Evolutionary conservation across 148 eudicot genomes (phyloP).

Genomic region (Spergularia marina): DNA sequence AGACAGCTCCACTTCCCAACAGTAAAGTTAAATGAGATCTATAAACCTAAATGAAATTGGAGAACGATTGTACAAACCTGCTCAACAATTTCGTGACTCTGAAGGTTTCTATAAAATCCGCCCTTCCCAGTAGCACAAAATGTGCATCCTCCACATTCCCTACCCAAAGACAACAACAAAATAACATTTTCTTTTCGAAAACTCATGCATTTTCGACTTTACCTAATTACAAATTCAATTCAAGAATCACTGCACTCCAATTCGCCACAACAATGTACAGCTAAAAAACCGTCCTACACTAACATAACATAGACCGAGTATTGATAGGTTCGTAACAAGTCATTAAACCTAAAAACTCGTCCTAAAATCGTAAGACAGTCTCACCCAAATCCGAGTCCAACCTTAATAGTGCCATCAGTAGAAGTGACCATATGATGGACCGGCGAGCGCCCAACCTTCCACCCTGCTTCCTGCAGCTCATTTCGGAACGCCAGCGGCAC

Average conservation of each 20-base stretch:
- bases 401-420: conserved; percentile 95
- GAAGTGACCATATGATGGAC: conserved; percentile 64
- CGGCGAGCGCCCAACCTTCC: conserved; percentile 84
- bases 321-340: too few relatives aligned
- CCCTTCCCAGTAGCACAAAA: conserved; percentile 99
- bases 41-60: not conserved
- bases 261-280: not conserved
- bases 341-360: not conserved
- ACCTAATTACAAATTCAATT: too few relatives aligned
- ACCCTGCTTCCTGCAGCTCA: conserved; percentile 78
- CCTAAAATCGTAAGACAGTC: not conserved
- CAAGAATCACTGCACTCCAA: not conserved
- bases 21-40: not conserved
- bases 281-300: not conserved
- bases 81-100: conserved; percentile 91
- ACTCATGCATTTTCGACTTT: too few relatives aligned
- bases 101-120: conserved; percentile 91
- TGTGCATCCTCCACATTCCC: conserved; percentile 38
- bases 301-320: not conserved
- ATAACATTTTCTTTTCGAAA: too few relatives aligned
- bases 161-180: too few relatives aligned
- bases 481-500: conserved; percentile 85
- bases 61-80: conserved; percentile 57
- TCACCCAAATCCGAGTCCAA: conserved; percentile 18
- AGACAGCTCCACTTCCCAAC: not conserved